These are phyloP conservation scores for Backusella luteola DNA, from an alignment of 192 early-diverging fungal species.

Conservation along the genomic window DNA sequence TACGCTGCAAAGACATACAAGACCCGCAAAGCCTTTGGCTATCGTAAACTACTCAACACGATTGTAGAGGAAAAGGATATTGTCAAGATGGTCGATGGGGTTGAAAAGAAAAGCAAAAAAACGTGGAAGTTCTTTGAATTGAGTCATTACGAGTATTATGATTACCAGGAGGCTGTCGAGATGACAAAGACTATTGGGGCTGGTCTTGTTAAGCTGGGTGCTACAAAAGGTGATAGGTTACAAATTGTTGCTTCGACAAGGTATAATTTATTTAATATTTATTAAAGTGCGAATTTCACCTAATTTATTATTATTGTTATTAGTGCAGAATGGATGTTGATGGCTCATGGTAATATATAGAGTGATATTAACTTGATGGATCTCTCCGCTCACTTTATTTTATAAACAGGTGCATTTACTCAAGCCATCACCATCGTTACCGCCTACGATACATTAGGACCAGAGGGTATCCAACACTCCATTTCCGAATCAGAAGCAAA, in stretches of 20 bases:
- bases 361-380: no score
- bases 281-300: no score
- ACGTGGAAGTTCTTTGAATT: conserved; percentile 81
- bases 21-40: conserved; percentile 63
- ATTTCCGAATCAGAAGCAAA: conserved; percentile 77
- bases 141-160: conserved; percentile 74
- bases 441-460: conserved; percentile 85
- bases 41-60: conserved; percentile 59
- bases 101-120: conserved; percentile 65
- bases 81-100: conserved; percentile 56
- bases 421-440: conserved; percentile 80
- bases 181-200: conserved; percentile 57
- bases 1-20: conserved; percentile 53
- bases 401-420: conserved; percentile 51
- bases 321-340: conserved; percentile 31
- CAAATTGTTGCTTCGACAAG: conserved; percentile 72
- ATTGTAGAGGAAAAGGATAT: conserved; percentile 75
- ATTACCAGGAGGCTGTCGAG: conserved; percentile 64
- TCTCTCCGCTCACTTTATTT: neutral
- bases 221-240: conserved; percentile 44
- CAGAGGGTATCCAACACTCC: conserved; percentile 70
- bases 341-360: conserved; percentile 26
- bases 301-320: no score
- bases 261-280: neutral
- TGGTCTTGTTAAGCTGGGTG: conserved; percentile 69